Evolutionary conservation across 768 basidiomycete genomes (phyloP), one percentile per base, ranked within the genome.

Genomic region (Boletellus ananas): DNA sequence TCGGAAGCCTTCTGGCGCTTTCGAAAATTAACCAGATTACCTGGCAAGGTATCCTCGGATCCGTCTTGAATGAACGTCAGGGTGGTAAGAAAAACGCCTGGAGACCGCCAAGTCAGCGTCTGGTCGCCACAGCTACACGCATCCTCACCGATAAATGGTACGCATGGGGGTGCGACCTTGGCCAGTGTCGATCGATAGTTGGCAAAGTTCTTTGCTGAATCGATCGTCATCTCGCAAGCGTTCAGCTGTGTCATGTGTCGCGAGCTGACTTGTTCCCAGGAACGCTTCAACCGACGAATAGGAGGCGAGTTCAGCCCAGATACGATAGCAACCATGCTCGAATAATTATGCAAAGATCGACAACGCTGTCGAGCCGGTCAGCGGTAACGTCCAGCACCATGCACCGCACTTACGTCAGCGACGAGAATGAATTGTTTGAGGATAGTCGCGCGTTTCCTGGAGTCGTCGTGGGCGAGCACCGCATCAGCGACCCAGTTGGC

Each of bases 11-110:
- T 90, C 60, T 91, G 86, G 16, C 95, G 87, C 70, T 99, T 99
- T 63, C 85, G 83, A 73, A 98, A 98, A 72, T 98, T 97, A 71
- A 98, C 85, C 55, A 95, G 73, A 49, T 80, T 79, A 8, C 83
- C 87, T 16, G 79, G 78, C 10, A 96, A 74, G 58, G 77, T 82
- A 72, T 98, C 91, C 44, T 87, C 86, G 62, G 91, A 93, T 9
- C 95, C 96, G 59, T 97, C 96, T 70, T 96, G 92, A 65, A 96
- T 95, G 70, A 98, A 97, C n/a, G 94, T 94, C 54, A 98, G 75
- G 7, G 89, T 91, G 6, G 95, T 94, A 23, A 99, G 80, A 74
- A 95, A 97, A 47, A 97, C 89, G 61, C 96, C 95, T 96, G 58
- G 1, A 0, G 51, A 10, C 14, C 16, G 12, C 36, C 35, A 40